Percentiles rank a stretch among this genome's conserved stretches.
Conservation (phyloP, 768 basidiomycete genomes). For the Boletus sp. region DNA sequence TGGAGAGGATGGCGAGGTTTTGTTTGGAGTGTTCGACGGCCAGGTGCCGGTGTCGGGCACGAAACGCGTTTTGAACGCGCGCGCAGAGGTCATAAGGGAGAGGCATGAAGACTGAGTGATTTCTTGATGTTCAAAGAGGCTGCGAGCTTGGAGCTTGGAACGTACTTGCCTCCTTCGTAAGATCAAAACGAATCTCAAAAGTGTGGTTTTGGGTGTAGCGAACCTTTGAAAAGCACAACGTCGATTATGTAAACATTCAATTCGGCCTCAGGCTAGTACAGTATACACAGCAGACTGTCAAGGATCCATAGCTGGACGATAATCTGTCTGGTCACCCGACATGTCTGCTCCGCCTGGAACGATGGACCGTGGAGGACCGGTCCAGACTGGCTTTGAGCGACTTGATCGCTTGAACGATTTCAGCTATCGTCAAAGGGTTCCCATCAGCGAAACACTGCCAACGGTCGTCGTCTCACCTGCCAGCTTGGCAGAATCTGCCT, state of each 20-base stretch:
- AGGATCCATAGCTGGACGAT: too few relatives aligned
- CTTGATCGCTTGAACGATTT: conserved; percentile 76
- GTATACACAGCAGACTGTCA: too few relatives aligned
- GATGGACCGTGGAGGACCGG: conserved; percentile 59
- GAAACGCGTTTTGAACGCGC: conserved; percentile 90
- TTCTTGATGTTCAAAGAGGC: background rate
- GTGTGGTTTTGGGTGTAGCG: too few relatives aligned
- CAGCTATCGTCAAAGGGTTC: conserved; percentile 41
- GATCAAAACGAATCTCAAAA: too few relatives aligned
- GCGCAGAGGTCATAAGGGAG: conserved; percentile 86
- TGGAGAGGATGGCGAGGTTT: conserved; percentile 88
- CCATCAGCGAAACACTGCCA: background rate
- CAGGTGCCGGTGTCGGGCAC: conserved; percentile 76
- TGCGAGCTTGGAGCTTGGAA: background rate
- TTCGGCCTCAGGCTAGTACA: too few relatives aligned
- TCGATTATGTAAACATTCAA: conserved; percentile 14
- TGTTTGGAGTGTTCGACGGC: conserved; percentile 82
- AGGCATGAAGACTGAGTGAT: conserved; percentile 33
- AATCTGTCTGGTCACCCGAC: conserved; percentile 34
- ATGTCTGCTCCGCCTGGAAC: conserved; percentile 62
- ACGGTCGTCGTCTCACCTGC: conserved; percentile 53
- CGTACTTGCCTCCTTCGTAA: too few relatives aligned
- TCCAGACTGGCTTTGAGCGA: conserved; percentile 64
- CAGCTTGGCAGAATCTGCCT: conserved; percentile 81
- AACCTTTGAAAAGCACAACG: background rate